Base-by-base conservation (phyloP, 2,329 filamentous ascomycete species). In the Aspergillus felis region DNA sequence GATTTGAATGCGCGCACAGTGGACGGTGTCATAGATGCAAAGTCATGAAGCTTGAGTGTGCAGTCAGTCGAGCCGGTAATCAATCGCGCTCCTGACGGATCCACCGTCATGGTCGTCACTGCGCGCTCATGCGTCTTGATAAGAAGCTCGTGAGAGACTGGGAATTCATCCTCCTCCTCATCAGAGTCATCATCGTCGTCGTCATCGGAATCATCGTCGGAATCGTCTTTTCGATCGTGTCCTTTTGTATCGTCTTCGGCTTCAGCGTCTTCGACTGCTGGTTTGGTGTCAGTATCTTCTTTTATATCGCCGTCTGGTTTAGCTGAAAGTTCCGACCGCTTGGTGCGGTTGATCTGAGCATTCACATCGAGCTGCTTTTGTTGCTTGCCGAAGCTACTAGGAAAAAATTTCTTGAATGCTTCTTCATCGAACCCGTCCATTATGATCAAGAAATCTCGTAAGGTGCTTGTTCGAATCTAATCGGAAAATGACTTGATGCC, bases 1-100 rank as follows among this genome's bases (percentile, higher is more conserved):
- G 88, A 92, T 69, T 91, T 92, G 82, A 99, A 99, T 0, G 94
- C 91, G 66, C 93, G 89, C 53, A 99, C 83, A 0, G 94, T 97
- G 4, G 92, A 94, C 1, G 92, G 91, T 0, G 93, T 97, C 88
- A 99, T 95, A 50, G 92, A 90, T 2, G 92, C 87, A 72, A 99
- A 96, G 72, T 99, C 93, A 77, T 97, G 92, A 20, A 99, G 81
- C 71, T 97, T 97, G 67, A 97, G 79, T 1, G 86, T 90, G 74
- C 92, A 95, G 75, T 99, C 94, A 59, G 88, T 89, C 4, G 92
- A 97, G 24, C 90, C 92, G n/a, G 91, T 94, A 50, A 93, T 86
- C 70, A 99, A 79, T 66, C 94, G 85, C 50, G 87, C 88, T 10
- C 94, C 94, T 0, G 92, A 87, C 0, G 90, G 87, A 75, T 99